These are phyloP conservation scores for Stropharia rugosoannulata DNA, from an alignment of 768 basidiomycete species.

Conservation along the genomic window DNA sequence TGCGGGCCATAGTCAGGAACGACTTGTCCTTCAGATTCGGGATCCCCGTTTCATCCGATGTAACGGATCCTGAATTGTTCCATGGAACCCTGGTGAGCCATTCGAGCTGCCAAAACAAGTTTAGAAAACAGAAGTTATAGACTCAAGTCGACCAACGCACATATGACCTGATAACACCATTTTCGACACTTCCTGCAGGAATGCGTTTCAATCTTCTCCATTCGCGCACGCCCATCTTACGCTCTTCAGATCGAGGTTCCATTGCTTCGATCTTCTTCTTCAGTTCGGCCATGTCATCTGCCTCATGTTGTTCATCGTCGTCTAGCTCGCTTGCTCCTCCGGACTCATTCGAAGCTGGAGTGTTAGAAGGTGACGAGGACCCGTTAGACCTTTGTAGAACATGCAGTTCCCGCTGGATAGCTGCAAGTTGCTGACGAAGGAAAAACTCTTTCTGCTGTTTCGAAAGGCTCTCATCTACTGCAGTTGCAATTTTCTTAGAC, in stretches of 20 bases:
- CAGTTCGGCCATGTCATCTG: constrained; percentile 75
- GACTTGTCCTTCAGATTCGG: constrained; percentile 43
- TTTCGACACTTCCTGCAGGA: constrained; percentile 88
- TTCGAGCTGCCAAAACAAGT: constrained; percentile 57
- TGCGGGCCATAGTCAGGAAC: constrained; percentile 70
- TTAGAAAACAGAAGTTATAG: constrained; percentile 14
- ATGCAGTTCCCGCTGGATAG: constrained; percentile 75
- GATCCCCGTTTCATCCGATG: constrained; percentile 13
- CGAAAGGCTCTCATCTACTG: constrained; percentile 81
- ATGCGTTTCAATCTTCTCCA: constrained; percentile 84
- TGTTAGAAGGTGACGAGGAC: constrained; percentile 12
- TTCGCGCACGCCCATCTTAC: constrained; percentile 80
- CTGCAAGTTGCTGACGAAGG: constrained; percentile 79
- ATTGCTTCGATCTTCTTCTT: constrained; percentile 74
- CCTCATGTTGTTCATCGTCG: constrained; percentile 79
- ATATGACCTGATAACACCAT: constrained; percentile 83
- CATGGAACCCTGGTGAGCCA: constrained; percentile 89
- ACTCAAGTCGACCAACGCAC: constrained; percentile 41
- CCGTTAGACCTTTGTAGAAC: constrained; percentile 40
- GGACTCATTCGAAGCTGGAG: constrained; percentile 15
- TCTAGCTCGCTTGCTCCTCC: constrained; percentile 23
- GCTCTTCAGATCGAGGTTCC: constrained; percentile 71
- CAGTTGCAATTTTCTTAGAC: constrained; percentile 74
- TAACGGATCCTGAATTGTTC: constrained; percentile 47
- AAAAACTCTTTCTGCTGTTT: constrained; percentile 90